Evolutionary conservation across 441 rosid species (phyloP), one percentile per base, ranked within the genome.

Genomic region (Jatropha podagrica): DNA sequence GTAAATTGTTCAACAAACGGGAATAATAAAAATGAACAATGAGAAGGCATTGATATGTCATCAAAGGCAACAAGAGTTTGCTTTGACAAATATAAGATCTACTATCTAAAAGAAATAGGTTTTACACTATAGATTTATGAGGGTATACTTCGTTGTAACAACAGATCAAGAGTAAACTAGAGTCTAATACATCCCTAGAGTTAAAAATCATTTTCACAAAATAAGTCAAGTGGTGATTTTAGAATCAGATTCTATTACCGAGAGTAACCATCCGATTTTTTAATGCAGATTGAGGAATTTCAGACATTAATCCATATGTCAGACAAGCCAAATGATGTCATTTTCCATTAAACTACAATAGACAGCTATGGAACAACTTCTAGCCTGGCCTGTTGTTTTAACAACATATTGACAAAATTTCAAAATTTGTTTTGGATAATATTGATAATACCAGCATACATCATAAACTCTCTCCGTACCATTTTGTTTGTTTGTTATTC

Each of bases 1-100:
- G 88, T 76, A 79, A 52, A 66, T 67, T 49, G 59, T 66, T 40
- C 64, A 71, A 55, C 20, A 64, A 56, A 18, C 51, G n/a, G 40
- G 32, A 49, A 2, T 13, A 61, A 61, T 23, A 18, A 56, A 75
- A 52, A 51, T 9, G 46, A 18, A 44, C 69, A 52, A 42, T 6
- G 40, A 27, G 49, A 46, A 72, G 38, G 32, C 60, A 65, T 48
- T 68, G 20, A 27, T 49, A 61, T 12, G 62, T 55, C 55, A 67
- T 49, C 38, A 49, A 10, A 59, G 61, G 48, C 12, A 55, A 49
- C 5, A 58, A 2, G 52, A 76, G 54, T n/a, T 17, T 12, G 26
- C 0, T 48, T 60, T 58, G 8, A 42, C 14, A 56, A 66, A 6
- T 65, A 14, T 20, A 14, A 42, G n/a, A 58, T 58, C 59, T 61